Evolutionary conservation across 208 protist species (phyloP), one percentile per base, ranked within the genome.

Genomic region (Spongospora subterranea): DNA sequence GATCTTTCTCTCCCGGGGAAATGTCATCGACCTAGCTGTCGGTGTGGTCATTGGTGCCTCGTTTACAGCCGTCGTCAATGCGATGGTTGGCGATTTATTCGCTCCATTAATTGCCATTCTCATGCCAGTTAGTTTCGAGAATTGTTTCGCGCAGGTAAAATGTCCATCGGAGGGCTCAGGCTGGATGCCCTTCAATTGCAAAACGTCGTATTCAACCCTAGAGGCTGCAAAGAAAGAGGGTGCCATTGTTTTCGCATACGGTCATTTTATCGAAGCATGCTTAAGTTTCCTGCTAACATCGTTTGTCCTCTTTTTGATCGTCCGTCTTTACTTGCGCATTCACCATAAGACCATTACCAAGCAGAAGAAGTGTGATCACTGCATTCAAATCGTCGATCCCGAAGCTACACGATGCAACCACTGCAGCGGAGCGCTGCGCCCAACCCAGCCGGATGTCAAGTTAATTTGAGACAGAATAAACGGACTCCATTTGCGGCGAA

Each of bases 21-120:
- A 82, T 82, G n/a, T 82, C 71, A 6, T 82, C 17, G 71, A 82
- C 13, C n/a, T 82, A 43, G 71, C 71, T n/a, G n/a, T 82, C 71
- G 71, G 71, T 82, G 71, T 82, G 17, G 71, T 82, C 71, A 82
- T 82, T n/a, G 71, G 71, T 82, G 71, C 71, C 13, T 6, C 71
- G 35, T 82, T 82, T n/a, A 35, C n/a, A 43, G 35, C 35, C 35
- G 40, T 82, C n/a, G 71, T 82, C 71, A 82, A 43, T n/a, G 40
- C 35, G 11, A 35, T 82, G 11, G 71, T 82, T 82, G 71, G 11
- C n/a, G 71, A 43, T 43, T 20, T 82, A 35, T 35, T 82, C 17
- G 6, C 71, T 20, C 71, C 71, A 6, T 40, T 82, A 6, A 43
- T 82, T 13, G 40, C 6, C 6, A 20, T 6, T 6, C 6, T 82